These are phyloP conservation scores for Nannochloris sp. DNA, from an alignment of 139 green algal species.

Conservation along the genomic window DNA sequence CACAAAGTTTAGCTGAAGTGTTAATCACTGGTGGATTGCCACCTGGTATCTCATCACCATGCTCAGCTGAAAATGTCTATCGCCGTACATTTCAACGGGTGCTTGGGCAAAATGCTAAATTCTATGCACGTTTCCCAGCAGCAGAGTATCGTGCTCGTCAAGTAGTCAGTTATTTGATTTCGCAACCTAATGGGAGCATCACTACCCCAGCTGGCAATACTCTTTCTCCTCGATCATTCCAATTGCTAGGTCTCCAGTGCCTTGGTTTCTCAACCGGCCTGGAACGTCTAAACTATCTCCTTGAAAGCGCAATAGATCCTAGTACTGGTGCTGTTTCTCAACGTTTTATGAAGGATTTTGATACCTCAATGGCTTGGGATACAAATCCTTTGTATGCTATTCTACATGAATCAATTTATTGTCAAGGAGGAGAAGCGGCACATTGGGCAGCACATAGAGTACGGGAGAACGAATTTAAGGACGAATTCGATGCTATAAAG, in stretches of 20 bases:
- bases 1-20: conserved; percentile 36
- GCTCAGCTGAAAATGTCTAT: conserved; percentile 65
- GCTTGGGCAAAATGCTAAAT: conserved; percentile 73
- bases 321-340: conserved; percentile 48
- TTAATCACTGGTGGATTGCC: conserved; percentile 76
- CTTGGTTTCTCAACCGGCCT: conserved; percentile 64
- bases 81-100: conserved; percentile 44
- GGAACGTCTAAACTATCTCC: conserved; percentile 79
- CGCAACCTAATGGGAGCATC: conserved; percentile 44
- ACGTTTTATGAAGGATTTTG: conserved; percentile 68
- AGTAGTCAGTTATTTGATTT: conserved; percentile 64
- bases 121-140: conserved; percentile 66
- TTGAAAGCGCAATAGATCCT: conserved; percentile 71
- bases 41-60: conserved; percentile 45
- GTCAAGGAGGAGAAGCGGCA: conserved; percentile 48
- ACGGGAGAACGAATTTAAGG: conserved; percentile 29
- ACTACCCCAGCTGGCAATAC: conserved; percentile 53
- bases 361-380: conserved; percentile 69
- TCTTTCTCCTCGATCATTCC: conserved; percentile 67
- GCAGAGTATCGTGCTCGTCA: conserved; percentile 34
- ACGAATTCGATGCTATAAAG: conserved; percentile 59
- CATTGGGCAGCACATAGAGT: conserved; percentile 67
- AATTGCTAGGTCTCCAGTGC: conserved; percentile 62
- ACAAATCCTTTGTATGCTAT: conserved; percentile 91
- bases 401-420: conserved; percentile 96